These are phyloP conservation scores for Hypoxylon subgilvum DNA, from an alignment of 495 filamentous ascomycete genomes.

Conservation along the genomic window DNA sequence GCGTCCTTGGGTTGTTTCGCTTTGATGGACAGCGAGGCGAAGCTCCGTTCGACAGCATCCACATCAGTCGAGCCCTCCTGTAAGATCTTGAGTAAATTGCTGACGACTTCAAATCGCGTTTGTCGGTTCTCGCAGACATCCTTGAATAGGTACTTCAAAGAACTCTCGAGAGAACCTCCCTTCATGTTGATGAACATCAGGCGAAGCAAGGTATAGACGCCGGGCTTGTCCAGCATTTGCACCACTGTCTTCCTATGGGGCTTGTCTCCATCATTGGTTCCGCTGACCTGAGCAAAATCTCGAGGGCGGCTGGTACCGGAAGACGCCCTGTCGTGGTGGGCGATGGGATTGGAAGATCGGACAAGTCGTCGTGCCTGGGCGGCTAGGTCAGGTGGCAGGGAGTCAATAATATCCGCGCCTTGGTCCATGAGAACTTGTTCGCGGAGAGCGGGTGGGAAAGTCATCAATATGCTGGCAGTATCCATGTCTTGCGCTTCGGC, in stretches of 20 bases:
- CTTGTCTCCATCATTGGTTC: slow-evolving; percentile 57
- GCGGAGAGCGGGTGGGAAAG: slow-evolving; percentile 82
- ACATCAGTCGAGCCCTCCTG: slow-evolving; percentile 95
- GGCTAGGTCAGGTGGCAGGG: slow-evolving; percentile 82
- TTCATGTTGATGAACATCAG: slow-evolving; percentile 96
- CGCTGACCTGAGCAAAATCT: slow-evolving; percentile 37
- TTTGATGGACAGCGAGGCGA: slow-evolving; percentile 86
- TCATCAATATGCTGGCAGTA: slow-evolving; percentile 87
- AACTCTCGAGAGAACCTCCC: slow-evolving; percentile 74
- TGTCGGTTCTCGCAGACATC: slow-evolving; percentile 93
- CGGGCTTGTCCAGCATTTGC: slow-evolving; percentile 96
- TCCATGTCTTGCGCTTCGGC: slow-evolving; percentile 83
- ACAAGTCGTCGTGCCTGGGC: slow-evolving; percentile 77
- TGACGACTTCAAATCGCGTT: slow-evolving; percentile 93
- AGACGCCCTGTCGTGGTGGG: slow-evolving; percentile 29
- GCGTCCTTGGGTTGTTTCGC: slow-evolving; percentile 77
- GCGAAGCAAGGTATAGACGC: slow-evolving; percentile 89
- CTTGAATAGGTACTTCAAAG: slow-evolving; percentile 82
- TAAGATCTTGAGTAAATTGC: slow-evolving; percentile 88
- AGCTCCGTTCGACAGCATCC: slow-evolving; percentile 91
- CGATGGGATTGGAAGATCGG: slow-evolving; percentile 33
- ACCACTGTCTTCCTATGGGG: slow-evolving; percentile 77
- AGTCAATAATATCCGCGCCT: slow-evolving; percentile 83
- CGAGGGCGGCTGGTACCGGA: slow-evolving; percentile 37
- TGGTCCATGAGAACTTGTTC: slow-evolving; percentile 88